These are phyloP conservation scores for Panicum hallii DNA, from an alignment of 202 grass and related monocot genomes.

Conservation along the genomic window DNA sequence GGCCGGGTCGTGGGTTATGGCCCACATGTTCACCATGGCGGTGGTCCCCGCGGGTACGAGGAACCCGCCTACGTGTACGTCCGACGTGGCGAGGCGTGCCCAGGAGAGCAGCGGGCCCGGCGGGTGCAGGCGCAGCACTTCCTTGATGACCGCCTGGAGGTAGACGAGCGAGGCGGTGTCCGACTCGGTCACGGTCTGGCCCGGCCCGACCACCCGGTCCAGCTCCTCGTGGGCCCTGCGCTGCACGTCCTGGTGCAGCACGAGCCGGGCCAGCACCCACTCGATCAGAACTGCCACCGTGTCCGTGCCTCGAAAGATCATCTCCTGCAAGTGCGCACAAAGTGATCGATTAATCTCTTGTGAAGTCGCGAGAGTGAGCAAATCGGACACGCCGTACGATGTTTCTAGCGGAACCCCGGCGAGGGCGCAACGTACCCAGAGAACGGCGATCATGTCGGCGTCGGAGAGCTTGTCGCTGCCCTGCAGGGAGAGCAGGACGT, in stretches of 20 bases:
- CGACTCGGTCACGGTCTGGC: conserved; percentile 42
- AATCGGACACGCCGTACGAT: not conserved
- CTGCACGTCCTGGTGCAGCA: conserved; percentile 71
- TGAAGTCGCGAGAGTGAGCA: too few relatives aligned
- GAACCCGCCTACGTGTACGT: conserved; percentile 45
- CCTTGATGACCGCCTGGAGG: conserved; percentile 70
- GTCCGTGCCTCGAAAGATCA: conserved; percentile 91
- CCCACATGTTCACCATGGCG: conserved; percentile 93
- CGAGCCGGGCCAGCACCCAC: conserved; percentile 65
- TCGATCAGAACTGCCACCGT: conserved; percentile 77
- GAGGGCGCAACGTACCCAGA: conserved; percentile 60
- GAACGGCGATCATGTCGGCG: conserved; percentile 70
- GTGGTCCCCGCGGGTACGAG: conserved; percentile 59
- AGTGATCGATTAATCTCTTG: too few relatives aligned
- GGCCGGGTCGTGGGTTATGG: conserved; percentile 59
- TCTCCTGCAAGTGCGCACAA: conserved; percentile 49
- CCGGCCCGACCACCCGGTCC: conserved; percentile 52
- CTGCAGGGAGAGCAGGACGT: conserved; percentile 69
- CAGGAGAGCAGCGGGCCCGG: conserved; percentile 74
- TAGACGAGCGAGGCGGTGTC: conserved; percentile 42
- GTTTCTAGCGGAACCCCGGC: not conserved
- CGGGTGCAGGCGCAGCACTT: conserved; percentile 71
- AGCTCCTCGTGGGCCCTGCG: conserved; percentile 64
- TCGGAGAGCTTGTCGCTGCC: conserved; percentile 66
- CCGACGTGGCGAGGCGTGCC: conserved; percentile 62